Evolutionary conservation across 2,329 filamentous ascomycete species (phyloP).

Genomic region (Stromatinia cepivora): DNA sequence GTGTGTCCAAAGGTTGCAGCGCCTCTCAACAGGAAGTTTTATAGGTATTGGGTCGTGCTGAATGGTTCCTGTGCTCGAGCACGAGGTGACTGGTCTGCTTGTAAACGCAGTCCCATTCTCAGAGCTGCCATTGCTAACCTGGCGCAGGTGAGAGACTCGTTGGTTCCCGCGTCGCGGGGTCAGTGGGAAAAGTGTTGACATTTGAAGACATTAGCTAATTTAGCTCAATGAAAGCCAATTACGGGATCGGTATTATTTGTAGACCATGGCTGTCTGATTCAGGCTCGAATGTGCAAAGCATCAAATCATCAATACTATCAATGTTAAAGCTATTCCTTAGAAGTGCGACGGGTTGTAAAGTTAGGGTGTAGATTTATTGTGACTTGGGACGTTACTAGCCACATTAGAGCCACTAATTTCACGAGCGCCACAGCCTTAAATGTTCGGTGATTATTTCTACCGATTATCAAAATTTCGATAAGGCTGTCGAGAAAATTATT

Average conservation of each 20-base stretch:
- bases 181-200: constrained; percentile 33
- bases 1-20: constrained; percentile 42
- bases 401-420: background rate
- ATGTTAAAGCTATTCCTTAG: background rate
- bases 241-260: constrained; percentile 8
- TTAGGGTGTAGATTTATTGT: constrained; percentile 13
- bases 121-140: constrained; percentile 39
- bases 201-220: constrained; percentile 29
- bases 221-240: constrained; percentile 23
- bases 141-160: constrained; percentile 37
- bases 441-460: constrained; percentile 11
- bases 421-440: constrained; percentile 7
- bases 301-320: background rate
- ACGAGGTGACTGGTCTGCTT: constrained; percentile 33
- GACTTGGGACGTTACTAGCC: background rate
- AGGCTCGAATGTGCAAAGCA: background rate
- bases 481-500: constrained; percentile 24
- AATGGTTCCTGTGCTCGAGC: constrained; percentile 35
- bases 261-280: constrained; percentile 30
- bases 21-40: constrained; percentile 34
- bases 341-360: constrained; percentile 5
- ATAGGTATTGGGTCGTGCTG: constrained; percentile 30
- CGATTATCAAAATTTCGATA: constrained; percentile 24
- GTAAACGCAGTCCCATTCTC: constrained; percentile 27
- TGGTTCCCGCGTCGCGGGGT: constrained; percentile 36